phyloP scores from a whole-genome alignment of 2,329 filamentous ascomycete genomes.

The Endothia cerciana region DNA sequence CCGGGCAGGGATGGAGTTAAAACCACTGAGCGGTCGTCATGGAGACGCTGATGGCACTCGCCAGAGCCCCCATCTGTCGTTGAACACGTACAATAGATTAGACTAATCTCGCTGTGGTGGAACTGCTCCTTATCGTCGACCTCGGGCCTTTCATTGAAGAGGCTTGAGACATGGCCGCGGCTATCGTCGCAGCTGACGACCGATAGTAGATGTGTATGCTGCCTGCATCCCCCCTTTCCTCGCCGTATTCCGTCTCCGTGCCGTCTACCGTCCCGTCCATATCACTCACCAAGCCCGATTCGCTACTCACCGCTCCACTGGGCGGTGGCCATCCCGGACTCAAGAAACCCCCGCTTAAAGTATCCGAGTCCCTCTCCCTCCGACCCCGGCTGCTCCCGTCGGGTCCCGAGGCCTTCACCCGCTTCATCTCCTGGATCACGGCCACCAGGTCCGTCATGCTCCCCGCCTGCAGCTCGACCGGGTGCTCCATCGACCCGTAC shows the following conservation, averaged over 20 bases:
- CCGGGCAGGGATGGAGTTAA: no score
- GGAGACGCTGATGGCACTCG: no score
- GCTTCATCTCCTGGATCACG: slow-evolving; percentile 7
- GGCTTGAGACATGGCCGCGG: slow-evolving; percentile 17
- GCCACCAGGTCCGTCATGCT: slow-evolving; percentile 22
- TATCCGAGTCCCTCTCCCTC: slow-evolving; percentile 1
- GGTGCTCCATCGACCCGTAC: slow-evolving; percentile 17
- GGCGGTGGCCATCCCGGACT: slow-evolving; percentile 10
- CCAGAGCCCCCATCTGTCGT: neutral
- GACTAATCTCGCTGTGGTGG: slow-evolving; percentile 13
- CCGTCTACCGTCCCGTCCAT: slow-evolving; percentile 2
- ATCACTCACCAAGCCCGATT: slow-evolving; percentile 3
- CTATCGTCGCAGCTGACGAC: slow-evolving; percentile 17
- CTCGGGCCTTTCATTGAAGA: slow-evolving; percentile 3
- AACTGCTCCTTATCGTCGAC: slow-evolving; percentile 6
- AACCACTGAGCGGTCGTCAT: no score
- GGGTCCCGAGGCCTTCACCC: neutral
- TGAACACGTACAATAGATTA: neutral
- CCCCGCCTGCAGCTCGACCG: slow-evolving; percentile 24
- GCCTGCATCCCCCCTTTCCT: slow-evolving; percentile 1
- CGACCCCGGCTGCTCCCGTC: neutral
- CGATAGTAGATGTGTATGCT: slow-evolving; percentile 23
- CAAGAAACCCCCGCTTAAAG: neutral
- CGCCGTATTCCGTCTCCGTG: slow-evolving; percentile 13
- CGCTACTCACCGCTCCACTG: neutral